phyloP scores from a whole-genome alignment of 352 stramenopile genomes.

The Phytophthora sojae region DNA sequence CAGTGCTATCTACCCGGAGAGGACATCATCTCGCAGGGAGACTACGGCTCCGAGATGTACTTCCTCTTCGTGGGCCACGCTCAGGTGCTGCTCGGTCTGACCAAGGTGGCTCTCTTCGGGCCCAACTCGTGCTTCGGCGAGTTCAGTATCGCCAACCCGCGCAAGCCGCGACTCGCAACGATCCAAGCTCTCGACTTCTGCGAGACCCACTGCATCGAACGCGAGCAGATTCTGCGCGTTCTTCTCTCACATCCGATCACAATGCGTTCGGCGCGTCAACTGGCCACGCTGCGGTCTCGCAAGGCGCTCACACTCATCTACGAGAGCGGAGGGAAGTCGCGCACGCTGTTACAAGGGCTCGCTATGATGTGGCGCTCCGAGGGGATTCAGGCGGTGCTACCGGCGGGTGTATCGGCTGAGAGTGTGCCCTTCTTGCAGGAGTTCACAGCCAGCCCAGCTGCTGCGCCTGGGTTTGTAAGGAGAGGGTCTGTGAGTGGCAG shows the following conservation, averaged over 20 bases:
- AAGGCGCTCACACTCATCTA: constrained; percentile 67
- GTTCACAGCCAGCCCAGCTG: constrained; percentile 26
- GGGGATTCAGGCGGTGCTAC: constrained; percentile 57
- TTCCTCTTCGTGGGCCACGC: constrained; percentile 84
- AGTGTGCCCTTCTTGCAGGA: constrained; percentile 56
- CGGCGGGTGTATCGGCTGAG: constrained; percentile 37
- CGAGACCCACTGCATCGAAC: constrained; percentile 74
- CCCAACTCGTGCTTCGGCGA: constrained; percentile 84
- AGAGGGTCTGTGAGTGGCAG: constrained; percentile 8
- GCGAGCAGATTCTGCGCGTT: constrained; percentile 54
- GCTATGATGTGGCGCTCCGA: constrained; percentile 70
- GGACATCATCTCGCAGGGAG: constrained; percentile 81
- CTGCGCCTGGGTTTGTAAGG: background rate
- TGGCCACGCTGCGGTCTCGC: constrained; percentile 55
- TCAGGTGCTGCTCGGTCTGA: constrained; percentile 72
- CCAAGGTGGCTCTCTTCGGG: constrained; percentile 67
- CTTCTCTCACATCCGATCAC: constrained; percentile 66
- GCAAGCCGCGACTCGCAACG: constrained; percentile 70
- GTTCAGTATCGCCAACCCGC: constrained; percentile 81
- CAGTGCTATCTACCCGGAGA: constrained; percentile 79
- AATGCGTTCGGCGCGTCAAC: constrained; percentile 64
- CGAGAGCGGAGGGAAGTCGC: constrained; percentile 63
- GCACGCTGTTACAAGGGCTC: constrained; percentile 69
- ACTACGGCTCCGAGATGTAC: constrained; percentile 85
- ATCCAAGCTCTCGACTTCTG: constrained; percentile 85